Conservation (phyloP, 306 rosid genomes). For the Ormosia emarginata region DNA sequence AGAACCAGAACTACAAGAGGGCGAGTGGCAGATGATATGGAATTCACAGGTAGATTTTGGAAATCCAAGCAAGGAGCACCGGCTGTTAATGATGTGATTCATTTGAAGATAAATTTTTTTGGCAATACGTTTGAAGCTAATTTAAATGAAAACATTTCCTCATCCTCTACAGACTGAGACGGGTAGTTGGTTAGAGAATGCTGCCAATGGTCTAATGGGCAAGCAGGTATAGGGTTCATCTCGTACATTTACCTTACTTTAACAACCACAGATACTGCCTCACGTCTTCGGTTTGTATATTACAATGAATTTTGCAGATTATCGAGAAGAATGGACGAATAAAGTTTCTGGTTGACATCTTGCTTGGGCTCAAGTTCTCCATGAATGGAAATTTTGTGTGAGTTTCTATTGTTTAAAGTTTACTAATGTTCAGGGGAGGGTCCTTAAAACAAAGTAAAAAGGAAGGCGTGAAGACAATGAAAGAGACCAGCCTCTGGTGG, state of each 20-base stretch:
- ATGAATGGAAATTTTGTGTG: slow-evolving; percentile 64
- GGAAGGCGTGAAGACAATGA: background rate
- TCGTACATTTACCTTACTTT: background rate
- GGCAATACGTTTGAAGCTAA: background rate
- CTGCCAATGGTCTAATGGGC: slow-evolving; percentile 93
- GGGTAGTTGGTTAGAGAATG: slow-evolving; percentile 96
- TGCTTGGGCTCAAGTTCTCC: slow-evolving; percentile 79
- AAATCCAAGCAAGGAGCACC: background rate
- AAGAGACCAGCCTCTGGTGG: background rate
- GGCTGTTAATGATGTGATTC: background rate
- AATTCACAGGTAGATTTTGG: slow-evolving; percentile 77
- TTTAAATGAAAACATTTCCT: slow-evolving; percentile 1
- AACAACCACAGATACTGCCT: background rate
- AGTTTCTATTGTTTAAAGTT: slow-evolving; percentile 27
- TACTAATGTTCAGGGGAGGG: background rate
- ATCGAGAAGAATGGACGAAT: slow-evolving; percentile 63
- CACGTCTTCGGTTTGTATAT: background rate
- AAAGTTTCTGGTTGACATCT: slow-evolving; percentile 63
- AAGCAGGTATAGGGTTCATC: slow-evolving; percentile 51
- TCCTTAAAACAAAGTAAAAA: background rate
- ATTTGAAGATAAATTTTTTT: background rate
- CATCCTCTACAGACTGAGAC: slow-evolving; percentile 63
- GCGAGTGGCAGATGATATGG: slow-evolving; percentile 94
- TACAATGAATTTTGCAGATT: slow-evolving; percentile 44
- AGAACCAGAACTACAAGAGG: slow-evolving; percentile 68